Evolutionary conservation across 805 yeast genomes (phyloP).

Genomic region (Jamesozyma spencerorum): DNA sequence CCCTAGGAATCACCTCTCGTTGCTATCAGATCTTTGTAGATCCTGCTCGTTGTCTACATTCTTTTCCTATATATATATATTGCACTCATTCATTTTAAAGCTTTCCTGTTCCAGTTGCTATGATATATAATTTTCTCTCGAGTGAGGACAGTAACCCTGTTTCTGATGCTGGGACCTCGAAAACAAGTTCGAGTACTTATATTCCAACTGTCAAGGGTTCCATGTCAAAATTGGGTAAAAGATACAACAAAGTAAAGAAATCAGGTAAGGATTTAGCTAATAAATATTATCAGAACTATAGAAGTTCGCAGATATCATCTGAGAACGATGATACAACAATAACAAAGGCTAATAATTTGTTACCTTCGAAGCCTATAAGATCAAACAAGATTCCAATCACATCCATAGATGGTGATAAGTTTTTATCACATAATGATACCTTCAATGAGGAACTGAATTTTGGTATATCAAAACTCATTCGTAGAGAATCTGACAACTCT

Average conservation of each 20-base stretch:
- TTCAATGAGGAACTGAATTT: too few species aligned
- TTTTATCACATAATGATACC: too few species aligned
- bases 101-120: too few species aligned
- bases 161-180: neutral
- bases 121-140: too few species aligned
- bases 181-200: neutral
- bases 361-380: neutral
- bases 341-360: neutral
- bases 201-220: constrained; percentile 10
- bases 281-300: constrained; percentile 1
- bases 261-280: constrained; percentile 9
- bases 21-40: too few species aligned
- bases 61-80: too few species aligned
- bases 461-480: too few species aligned
- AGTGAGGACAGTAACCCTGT: too few species aligned
- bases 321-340: neutral
- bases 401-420: neutral
- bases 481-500: constrained; percentile 9
- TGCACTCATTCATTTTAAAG: too few species aligned
- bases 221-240: constrained; percentile 8
- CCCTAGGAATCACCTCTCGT: too few species aligned
- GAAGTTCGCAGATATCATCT: too few species aligned
- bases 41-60: too few species aligned
- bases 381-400: neutral
- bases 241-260: constrained; percentile 8